Base-by-base conservation (phyloP, 1,139 yeast genomes). In the Candida anutae region DNA sequence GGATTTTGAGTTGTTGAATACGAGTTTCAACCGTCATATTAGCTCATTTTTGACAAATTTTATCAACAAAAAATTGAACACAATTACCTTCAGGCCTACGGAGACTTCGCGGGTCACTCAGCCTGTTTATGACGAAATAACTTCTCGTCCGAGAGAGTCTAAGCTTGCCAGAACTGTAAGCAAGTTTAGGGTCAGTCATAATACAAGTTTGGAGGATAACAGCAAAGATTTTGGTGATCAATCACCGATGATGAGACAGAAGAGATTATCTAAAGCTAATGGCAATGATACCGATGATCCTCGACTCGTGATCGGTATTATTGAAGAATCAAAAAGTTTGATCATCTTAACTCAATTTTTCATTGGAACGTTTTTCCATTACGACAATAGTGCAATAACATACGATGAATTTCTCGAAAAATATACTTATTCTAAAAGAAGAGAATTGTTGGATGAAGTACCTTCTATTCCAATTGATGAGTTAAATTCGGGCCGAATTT, bases 301-400 rank as follows among this genome's bases (percentile, higher is more conserved):
- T 4, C 52, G 48, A 26, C 53, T 68, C 3, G 61, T 82, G 13
- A 52, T 75, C 9, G 62, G 49, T 14, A 33, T 62, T 14, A 50
- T 62, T 11, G 53, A 53, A 22, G 68, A 60, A 32, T 47, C 63
- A 4, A 52, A 44, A 23, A 59, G 55, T 9, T 40, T 63, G 21
- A 55, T 65, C 15, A 32, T 48, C 15, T 46, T 69, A 9, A 74
- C 83, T 27, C 94, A 83, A 40, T 76, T 71, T 40, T 77, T 84
- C 35, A 47, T 80, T 12, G 73, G 73, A 8, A 58, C 55, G 12
- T 65, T 85, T 32, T 85, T 87, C 56, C 93, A 83, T 38, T 56
- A 77, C 29, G 71, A 77, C 13, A 65, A 65, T 26, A 57, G 62
- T 2, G 55, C 55, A 12, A 38, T 57, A 4, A 62, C 62, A 19